These are phyloP conservation scores for Kickxella alabastrina DNA, from an alignment of 192 early-diverging fungal genomes.

Conservation along the genomic window DNA sequence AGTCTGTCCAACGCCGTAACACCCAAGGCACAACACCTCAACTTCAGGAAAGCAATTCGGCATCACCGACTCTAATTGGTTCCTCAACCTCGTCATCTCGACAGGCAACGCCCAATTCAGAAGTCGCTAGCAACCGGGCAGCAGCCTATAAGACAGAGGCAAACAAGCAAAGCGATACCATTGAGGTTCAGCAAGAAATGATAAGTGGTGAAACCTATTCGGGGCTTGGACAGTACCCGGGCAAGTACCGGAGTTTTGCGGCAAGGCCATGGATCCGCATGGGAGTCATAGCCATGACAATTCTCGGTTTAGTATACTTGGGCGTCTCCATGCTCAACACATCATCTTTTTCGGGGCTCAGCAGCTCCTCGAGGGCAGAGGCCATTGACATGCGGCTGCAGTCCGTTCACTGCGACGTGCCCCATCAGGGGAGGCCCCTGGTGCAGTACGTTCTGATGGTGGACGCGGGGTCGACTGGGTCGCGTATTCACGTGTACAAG, in stretches of 20 bases:
- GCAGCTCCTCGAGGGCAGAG: not conserved
- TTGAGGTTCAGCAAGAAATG: not conserved
- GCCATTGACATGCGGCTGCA: conserved; percentile 35
- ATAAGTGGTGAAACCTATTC: conserved; percentile 14
- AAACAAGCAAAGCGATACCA: no score
- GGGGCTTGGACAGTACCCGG: conserved; percentile 41
- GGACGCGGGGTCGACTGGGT: conserved; percentile 95
- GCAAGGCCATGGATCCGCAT: conserved; percentile 19
- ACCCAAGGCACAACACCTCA: conserved; percentile 3
- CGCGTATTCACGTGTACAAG: conserved; percentile 94
- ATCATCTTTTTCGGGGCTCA: not conserved
- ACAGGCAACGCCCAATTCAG: not conserved
- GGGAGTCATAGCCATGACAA: conserved; percentile 12
- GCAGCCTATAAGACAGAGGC: not conserved
- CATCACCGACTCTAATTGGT: not conserved
- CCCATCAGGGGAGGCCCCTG: conserved; percentile 65
- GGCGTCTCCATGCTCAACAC: not conserved
- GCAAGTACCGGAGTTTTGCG: conserved; percentile 17
- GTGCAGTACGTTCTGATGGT: conserved; percentile 92
- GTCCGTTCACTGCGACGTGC: conserved; percentile 59
- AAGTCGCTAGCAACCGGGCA: not conserved
- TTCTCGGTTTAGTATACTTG: conserved; percentile 5
- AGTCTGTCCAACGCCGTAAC: conserved; percentile 19
- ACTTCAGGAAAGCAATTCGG: conserved; percentile 6
- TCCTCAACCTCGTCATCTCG: not conserved